Evolutionary conservation across 768 basidiomycete genomes (phyloP).

Genomic region (Suillus subluteus): DNA sequence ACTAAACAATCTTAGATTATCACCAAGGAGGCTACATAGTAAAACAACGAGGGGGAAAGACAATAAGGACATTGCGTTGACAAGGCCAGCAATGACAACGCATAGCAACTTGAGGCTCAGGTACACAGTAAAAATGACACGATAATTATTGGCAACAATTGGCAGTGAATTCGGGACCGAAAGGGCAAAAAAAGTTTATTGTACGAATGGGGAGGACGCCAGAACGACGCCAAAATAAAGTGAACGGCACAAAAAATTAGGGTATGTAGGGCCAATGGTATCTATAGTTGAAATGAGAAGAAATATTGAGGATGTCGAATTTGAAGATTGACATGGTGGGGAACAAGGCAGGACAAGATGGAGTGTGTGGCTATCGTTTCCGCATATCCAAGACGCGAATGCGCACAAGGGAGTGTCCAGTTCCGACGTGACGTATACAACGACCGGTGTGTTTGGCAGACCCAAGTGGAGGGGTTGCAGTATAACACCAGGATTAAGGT

Average conservation of each 20-base stretch:
- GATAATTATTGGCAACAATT: neutral
- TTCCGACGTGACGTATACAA: neutral
- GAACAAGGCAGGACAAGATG: neutral
- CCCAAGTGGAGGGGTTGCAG: neutral
- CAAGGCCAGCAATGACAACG: conserved; percentile 8
- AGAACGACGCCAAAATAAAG: neutral
- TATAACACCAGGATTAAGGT: neutral
- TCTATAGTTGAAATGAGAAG: neutral
- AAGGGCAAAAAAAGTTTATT: neutral
- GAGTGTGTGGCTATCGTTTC: neutral
- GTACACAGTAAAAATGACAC: neutral
- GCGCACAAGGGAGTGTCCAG: neutral
- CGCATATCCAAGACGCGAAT: neutral
- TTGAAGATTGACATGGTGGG: neutral
- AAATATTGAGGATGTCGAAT: neutral
- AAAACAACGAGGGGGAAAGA: neutral
- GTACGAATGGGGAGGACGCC: neutral
- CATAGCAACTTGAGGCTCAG: neutral
- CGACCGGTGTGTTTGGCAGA: neutral
- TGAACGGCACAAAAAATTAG: conserved; percentile 9
- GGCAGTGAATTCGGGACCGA: neutral
- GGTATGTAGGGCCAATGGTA: conserved; percentile 7
- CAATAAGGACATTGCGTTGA: neutral
- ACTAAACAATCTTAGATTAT: neutral
- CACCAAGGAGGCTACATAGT: neutral